phyloP scores from a whole-genome alignment of 1,284 basidiomycete species.

The Pyrrhoderma noxium region DNA sequence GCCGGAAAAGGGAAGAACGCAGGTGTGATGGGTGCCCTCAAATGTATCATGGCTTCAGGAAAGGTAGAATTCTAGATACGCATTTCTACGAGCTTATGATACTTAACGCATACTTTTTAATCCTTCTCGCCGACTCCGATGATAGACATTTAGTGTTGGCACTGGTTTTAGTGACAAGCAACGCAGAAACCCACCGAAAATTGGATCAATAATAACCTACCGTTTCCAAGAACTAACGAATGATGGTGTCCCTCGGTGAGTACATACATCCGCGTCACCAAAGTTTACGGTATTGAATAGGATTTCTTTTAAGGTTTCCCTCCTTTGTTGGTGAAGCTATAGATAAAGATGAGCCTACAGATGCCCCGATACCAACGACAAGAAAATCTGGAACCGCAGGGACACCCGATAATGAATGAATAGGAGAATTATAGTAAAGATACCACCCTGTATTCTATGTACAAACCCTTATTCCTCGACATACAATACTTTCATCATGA shows the following conservation, averaged over 20 bases:
- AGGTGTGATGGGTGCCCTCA: conserved; percentile 47
- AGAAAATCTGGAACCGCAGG: conserved; percentile 24
- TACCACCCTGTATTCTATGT: too few relatives aligned
- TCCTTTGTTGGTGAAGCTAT: conserved; percentile 48
- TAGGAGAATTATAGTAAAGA: too few relatives aligned
- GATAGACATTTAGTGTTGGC: conserved; percentile 48
- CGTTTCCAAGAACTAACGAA: conserved; percentile 60
- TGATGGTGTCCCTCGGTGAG: conserved; percentile 47
- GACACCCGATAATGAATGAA: too few relatives aligned
- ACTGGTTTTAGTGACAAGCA: conserved; percentile 48
- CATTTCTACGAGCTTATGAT: background rate
- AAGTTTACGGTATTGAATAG: background rate
- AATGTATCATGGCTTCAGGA: conserved; percentile 57
- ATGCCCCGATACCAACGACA: conserved; percentile 39
- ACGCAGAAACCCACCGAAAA: conserved; percentile 44
- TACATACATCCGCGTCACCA: conserved; percentile 1
- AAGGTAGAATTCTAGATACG: conserved; percentile 33
- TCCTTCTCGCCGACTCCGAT: too few relatives aligned
- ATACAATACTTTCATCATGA: too few relatives aligned
- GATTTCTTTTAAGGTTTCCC: too few relatives aligned
- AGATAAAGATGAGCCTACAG: conserved; percentile 48
- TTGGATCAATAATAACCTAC: conserved; percentile 56
- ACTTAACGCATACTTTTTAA: too few relatives aligned
- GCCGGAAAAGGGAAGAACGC: conserved; percentile 49
- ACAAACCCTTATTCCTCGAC: too few relatives aligned